Conservation (phyloP, 495 filamentous ascomycete species). For the Aspergillus campestris region DNA sequence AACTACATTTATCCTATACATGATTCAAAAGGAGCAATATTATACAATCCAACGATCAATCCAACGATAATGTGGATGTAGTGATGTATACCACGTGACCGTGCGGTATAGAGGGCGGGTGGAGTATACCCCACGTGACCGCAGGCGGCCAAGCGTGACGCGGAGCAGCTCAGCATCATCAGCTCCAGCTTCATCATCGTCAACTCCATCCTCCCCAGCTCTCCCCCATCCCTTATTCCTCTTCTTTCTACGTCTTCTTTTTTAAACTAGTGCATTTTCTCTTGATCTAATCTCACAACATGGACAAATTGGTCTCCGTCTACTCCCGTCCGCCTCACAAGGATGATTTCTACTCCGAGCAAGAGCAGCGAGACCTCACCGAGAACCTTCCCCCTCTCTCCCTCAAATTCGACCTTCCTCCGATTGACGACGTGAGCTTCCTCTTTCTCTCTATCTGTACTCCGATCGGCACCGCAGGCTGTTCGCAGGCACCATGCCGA, state of each 20-base stretch:
- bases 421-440: slow-evolving; percentile 73
- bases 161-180: slow-evolving; percentile 31
- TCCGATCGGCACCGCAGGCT: not conserved
- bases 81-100: too few species aligned
- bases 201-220: slow-evolving; percentile 13
- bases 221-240: slow-evolving; percentile 8
- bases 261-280: not conserved
- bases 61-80: too few species aligned
- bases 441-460: not conserved
- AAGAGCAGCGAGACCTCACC: slow-evolving; percentile 68
- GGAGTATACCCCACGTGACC: slow-evolving; percentile 27
- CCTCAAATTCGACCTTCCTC: slow-evolving; percentile 87
- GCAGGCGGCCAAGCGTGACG: slow-evolving; percentile 36
- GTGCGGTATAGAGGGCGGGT: not conserved
- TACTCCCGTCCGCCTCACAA: slow-evolving; percentile 72
- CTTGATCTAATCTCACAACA: slow-evolving; percentile 29
- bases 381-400: slow-evolving; percentile 62
- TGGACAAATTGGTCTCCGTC: slow-evolving; percentile 89
- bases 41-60: too few species aligned
- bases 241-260: not conserved
- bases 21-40: too few species aligned
- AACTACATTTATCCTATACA: too few species aligned
- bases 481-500: too few species aligned
- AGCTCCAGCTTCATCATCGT: slow-evolving; percentile 26
- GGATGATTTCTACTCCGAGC: slow-evolving; percentile 60